These are phyloP conservation scores for Euphorbia celastroides DNA, from an alignment of 441 rosid genomes.

Conservation along the genomic window DNA sequence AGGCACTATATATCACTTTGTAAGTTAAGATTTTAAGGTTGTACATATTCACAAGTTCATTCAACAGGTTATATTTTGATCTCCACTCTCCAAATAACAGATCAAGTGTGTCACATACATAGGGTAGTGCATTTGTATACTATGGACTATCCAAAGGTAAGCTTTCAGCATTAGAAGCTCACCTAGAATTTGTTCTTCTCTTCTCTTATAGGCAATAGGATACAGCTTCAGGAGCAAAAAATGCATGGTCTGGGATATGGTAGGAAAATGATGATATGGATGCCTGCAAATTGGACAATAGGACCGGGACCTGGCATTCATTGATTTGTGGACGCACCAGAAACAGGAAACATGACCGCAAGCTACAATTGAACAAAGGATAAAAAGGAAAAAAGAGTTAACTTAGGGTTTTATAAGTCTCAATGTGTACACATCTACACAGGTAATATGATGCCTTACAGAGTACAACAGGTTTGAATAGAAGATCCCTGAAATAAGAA, in stretches of 20 bases:
- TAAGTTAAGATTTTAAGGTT: background rate
- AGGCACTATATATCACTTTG: too few species aligned
- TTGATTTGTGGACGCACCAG: slow-evolving; percentile 77
- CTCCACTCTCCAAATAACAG: background rate
- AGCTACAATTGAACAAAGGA: slow-evolving; percentile 33
- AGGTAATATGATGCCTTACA: slow-evolving; percentile 39
- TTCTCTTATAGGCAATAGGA: slow-evolving; percentile 47
- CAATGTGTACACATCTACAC: background rate
- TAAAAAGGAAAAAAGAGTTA: slow-evolving; percentile 9
- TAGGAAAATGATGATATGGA: slow-evolving; percentile 59
- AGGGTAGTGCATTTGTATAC: background rate
- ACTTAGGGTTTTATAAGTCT: background rate
- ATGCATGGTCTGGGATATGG: slow-evolving; percentile 56
- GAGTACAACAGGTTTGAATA: slow-evolving; percentile 72
- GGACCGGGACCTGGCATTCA: slow-evolving; percentile 32
- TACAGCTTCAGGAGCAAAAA: slow-evolving; percentile 57
- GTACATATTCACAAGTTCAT: background rate
- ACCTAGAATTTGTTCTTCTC: slow-evolving; percentile 55
- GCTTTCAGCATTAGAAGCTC: slow-evolving; percentile 16
- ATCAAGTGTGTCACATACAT: background rate
- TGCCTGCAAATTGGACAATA: slow-evolving; percentile 67
- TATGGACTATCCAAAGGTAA: background rate
- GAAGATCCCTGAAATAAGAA: slow-evolving; percentile 62
- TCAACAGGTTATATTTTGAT: background rate
- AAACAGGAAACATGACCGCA: slow-evolving; percentile 92